Percentiles rank a stretch among this genome's conserved stretches.
Evolutionary conservation across 139 green algal species (phyloP).

Genomic region (Chlamydomonas asymmetrica): DNA sequence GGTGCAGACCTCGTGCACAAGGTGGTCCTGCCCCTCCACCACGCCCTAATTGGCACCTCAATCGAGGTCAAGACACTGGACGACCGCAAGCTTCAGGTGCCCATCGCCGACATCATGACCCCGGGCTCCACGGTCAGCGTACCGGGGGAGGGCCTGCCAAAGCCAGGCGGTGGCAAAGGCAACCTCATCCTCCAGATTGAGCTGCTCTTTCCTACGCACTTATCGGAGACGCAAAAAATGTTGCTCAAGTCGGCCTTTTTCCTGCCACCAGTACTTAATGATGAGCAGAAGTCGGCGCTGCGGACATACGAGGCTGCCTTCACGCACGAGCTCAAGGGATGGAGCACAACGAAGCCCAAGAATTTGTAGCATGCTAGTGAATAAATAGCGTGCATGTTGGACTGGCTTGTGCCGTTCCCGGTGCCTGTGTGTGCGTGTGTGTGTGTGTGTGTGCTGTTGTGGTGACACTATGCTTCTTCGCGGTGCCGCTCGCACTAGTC

Average conservation of each 20-base stretch:
- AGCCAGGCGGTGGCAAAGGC: constrained; percentile 37
- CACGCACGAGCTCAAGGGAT: constrained; percentile 58
- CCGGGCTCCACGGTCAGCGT: constrained; percentile 59
- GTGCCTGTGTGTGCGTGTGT: too few species aligned
- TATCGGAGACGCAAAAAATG: constrained; percentile 73
- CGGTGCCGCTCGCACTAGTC: too few species aligned
- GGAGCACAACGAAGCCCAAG: constrained; percentile 43
- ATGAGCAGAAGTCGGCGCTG: constrained; percentile 57
- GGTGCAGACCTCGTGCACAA: constrained; percentile 68
- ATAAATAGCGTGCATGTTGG: too few species aligned
- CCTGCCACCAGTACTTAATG: constrained; percentile 41
- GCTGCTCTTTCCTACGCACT: constrained; percentile 64
- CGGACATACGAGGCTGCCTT: constrained; percentile 62
- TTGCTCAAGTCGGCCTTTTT: constrained; percentile 69
- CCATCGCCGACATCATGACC: constrained; percentile 63
- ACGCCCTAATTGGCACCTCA: constrained; percentile 59
- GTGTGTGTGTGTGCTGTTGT: too few species aligned
- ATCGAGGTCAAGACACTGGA: constrained; percentile 71
- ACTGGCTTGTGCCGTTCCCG: too few species aligned
- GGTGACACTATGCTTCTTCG: too few species aligned
- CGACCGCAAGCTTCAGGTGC: constrained; percentile 42
- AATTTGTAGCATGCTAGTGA: constrained; percentile 19
- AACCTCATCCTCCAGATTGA: constrained; percentile 69
- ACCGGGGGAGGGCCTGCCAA: constrained; percentile 50
- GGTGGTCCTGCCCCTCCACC: constrained; percentile 67